Percentiles rank a stretch among this genome's conserved stretches.
These are phyloP conservation scores for Royoungia palumana DNA, from an alignment of 768 basidiomycete genomes.

Conservation along the genomic window DNA sequence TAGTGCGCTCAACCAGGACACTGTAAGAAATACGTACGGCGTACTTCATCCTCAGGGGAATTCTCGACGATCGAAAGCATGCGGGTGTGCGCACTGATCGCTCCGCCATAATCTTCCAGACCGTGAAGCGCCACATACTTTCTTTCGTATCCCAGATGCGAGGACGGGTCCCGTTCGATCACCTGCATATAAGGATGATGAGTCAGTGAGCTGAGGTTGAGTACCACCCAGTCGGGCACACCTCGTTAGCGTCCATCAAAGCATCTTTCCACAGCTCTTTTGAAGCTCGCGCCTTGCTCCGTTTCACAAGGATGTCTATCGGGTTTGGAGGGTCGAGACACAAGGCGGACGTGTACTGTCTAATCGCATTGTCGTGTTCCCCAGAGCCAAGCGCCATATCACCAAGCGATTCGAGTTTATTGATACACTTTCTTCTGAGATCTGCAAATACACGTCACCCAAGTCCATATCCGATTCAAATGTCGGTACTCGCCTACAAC, in stretches of 20 bases:
- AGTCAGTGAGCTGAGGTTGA: background rate
- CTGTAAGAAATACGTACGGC: no score
- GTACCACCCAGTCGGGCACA: no score
- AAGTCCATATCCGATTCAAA: background rate
- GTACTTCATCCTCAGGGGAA: no score
- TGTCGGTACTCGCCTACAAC: background rate
- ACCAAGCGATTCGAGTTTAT: background rate
- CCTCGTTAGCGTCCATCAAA: background rate
- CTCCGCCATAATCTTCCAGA: background rate
- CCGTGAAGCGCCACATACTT: slow-evolving; percentile 1
- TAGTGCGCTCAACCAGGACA: no score
- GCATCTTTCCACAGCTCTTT: background rate
- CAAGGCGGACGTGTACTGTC: background rate
- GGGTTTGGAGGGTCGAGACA: background rate
- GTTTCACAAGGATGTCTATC: background rate
- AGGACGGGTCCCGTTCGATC: background rate
- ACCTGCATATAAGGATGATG: slow-evolving; percentile 5
- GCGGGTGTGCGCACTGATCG: background rate
- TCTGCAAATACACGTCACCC: background rate
- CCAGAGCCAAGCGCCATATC: background rate
- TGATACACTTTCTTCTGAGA: no score
- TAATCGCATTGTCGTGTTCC: background rate
- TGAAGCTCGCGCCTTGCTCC: background rate
- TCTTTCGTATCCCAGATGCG: background rate
- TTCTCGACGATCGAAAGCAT: background rate